Base-by-base conservation (phyloP, 2,329 filamentous ascomycete genomes). In the Fusarium lateritium region DNA sequence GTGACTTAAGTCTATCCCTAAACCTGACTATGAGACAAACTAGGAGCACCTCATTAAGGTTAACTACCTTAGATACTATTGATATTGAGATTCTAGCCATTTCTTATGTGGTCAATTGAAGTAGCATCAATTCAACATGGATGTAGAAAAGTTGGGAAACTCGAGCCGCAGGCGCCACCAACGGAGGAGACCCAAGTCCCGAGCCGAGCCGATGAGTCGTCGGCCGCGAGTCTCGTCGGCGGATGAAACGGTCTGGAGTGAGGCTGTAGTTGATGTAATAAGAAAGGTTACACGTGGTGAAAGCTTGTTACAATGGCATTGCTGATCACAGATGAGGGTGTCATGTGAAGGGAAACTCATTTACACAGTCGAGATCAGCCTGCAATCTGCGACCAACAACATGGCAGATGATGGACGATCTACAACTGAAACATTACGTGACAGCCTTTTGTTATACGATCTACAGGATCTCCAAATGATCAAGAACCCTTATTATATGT, bases 171-270 rank as follows among this genome's bases (percentile, higher is more conserved):
- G 49, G 26, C 43, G 39, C 38, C 38, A 26, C 34, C 21, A 28
- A 17, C 17, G 47, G 14, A 22, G 33, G 10, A 36, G 39, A 14
- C 24, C 24, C 45, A 28, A 62, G 19, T 14, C 42, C 38, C 62
- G 49, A 63, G 59, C 55, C 67, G 67, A 70, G 38, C 67, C 67
- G 59, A 55, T 67, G 53, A 70, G 56, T 70, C 46, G 36, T 45
- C 28, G 46, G 50, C 33, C 38, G 43, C 34, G 28, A 42, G 22
- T 60, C 19, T 40, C 39, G 31, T 21, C 11, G 34, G 22, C 7
- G n/a, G 11, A 34, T 38, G n/a, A 45, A 64, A 63, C 28, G 50
- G 39, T 43, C 22, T 24, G 34, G 17, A 55, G 28, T 45, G 45
- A 33, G 53, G 24, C 21, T 26, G 13, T 31, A 26, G 17, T 40